Evolutionary conservation across 2,329 filamentous ascomycete genomes (phyloP), one percentile per base, ranked within the genome.

Genomic region (Stylonectria norvegica): DNA sequence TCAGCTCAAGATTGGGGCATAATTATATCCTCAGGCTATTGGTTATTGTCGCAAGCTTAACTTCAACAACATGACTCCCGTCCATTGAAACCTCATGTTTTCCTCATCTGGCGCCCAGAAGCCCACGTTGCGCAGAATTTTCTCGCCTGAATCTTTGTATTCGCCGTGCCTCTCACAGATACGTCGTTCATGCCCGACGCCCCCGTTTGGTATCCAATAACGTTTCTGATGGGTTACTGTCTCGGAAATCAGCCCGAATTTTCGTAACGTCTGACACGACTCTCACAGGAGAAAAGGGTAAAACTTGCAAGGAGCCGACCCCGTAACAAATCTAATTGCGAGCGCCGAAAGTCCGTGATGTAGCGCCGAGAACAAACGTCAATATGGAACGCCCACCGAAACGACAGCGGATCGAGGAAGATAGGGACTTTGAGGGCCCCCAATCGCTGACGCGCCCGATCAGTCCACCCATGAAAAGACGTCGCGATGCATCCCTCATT

Each of bases 401-500:
- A 43, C 60, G 66, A 10, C 55, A 52, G 23, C 50, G 59, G 31
- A 34, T 37, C 20, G 51, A 50, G 3, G 54, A 51, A 9, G 36
- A 35, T 5, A n/a, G n/a, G n/a, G 43, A 39, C 11, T 20, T 29
- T 1, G 38, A 47, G 8, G 35, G n/a, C 10, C 55, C 50, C 3
- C 40, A 46, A 11, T 67, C 66, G 12, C 50, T 69, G 1, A 55
- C 55, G 14, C 52, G 61, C 5, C 63, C 70, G 6, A 69, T 77
- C 36, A 78, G 72, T 35, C 75, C 75, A 19, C 72, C 72, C 1
- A 56, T 32, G 29, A 70, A 63, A 47, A 65, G 50, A 41, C 56
- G 45, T 15, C 50, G 53, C 6, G 42, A 39, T 1, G 15, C 34
- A 5, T 5, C 47, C 14, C 18, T 57, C 2, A 54, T 79, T 17